Conservation (phyloP, 2,329 filamentous ascomycete species). For the Talaromyces islandicus region DNA sequence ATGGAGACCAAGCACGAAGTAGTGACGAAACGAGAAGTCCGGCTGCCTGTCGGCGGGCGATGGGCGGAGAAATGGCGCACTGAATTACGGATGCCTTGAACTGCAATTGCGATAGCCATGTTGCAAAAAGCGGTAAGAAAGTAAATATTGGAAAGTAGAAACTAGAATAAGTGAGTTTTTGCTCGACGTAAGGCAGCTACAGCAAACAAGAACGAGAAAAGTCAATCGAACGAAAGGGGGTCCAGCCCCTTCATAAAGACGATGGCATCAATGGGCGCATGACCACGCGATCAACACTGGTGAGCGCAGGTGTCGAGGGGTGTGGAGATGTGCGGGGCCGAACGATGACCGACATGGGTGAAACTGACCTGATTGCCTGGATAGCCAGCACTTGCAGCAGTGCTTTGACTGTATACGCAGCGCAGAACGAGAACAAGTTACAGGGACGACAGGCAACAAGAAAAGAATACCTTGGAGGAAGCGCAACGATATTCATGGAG, state of each 20-base stretch:
- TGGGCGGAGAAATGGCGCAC: slow-evolving; percentile 41
- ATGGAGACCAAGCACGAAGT: slow-evolving; percentile 37
- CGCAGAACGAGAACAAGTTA: not conserved
- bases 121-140: not conserved
- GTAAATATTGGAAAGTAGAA: not conserved
- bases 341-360: not conserved
- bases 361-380: not conserved
- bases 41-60: slow-evolving; percentile 33
- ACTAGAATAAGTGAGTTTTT: not conserved
- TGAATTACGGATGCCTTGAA: slow-evolving; percentile 12
- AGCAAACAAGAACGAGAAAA: not conserved
- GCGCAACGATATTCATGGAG: not conserved
- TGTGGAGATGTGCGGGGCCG: not conserved
- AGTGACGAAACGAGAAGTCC: slow-evolving; percentile 34
- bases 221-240: not conserved
- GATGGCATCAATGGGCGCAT: not conserved
- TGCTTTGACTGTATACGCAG: not conserved
- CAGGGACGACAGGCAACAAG: not conserved
- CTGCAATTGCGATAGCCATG: slow-evolving; percentile 8
- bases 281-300: not conserved
- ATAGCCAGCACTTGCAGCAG: not conserved
- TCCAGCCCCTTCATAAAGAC: not conserved
- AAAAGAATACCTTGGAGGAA: not conserved
- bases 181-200: not conserved
- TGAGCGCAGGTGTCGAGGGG: not conserved